phyloP scores from a whole-genome alignment of 2,329 filamentous ascomycete species.

The Aspergillus sp. region DNA sequence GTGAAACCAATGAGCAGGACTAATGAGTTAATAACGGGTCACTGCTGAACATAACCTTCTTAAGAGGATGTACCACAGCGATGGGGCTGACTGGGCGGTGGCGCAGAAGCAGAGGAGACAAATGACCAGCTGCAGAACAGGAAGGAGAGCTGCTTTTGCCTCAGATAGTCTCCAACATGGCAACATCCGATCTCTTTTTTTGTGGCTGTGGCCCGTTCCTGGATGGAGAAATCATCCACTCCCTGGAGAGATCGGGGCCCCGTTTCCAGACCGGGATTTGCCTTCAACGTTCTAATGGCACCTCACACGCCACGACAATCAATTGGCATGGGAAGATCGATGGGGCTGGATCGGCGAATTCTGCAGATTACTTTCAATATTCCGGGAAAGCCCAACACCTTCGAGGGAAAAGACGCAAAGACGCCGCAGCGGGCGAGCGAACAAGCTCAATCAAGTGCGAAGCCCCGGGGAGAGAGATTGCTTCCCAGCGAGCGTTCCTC shows the following conservation, averaged over 20 bases:
- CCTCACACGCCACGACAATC: conserved; percentile 5
- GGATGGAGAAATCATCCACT: conserved; percentile 11
- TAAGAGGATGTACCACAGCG: conserved; percentile 8
- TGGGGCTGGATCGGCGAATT: conserved; percentile 1
- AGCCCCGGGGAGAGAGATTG: background rate
- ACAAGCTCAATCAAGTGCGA: background rate
- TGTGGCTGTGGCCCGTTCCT: conserved; percentile 10
- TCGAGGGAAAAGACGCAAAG: background rate
- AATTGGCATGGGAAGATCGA: conserved; percentile 7
- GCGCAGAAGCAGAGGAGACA: background rate
- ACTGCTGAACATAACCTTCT: conserved; percentile 6
- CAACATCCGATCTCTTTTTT: background rate
- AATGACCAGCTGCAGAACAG: too few species aligned
- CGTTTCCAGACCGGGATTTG: background rate
- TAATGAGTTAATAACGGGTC: conserved; percentile 4
- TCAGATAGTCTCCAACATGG: too few species aligned
- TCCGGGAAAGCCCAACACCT: background rate
- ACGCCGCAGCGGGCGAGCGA: background rate
- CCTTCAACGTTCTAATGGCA: conserved; percentile 1
- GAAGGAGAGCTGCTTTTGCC: too few species aligned
- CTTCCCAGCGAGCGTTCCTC: conserved; percentile 2
- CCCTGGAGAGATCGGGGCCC: background rate
- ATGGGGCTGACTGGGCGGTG: conserved; percentile 2
- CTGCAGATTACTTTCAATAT: background rate
- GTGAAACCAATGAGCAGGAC: conserved; percentile 9